phyloP scores from a whole-genome alignment of 345 rosid species.

The Eucalyptus tenuipes region DNA sequence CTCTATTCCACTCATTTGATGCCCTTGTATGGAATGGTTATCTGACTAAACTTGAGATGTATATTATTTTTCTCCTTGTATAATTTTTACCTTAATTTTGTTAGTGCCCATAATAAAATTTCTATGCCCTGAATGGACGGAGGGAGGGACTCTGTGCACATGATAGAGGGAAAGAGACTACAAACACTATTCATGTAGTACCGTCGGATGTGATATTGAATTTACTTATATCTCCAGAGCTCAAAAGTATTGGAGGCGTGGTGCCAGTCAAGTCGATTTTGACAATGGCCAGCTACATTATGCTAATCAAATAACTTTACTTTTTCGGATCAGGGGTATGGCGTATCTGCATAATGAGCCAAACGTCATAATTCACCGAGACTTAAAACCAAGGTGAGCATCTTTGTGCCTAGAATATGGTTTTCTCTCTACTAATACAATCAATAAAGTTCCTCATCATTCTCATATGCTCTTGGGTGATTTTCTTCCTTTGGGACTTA shows the following conservation, averaged over 20 bases:
- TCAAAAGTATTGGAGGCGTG: neutral
- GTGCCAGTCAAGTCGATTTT: neutral
- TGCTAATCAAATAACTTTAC: neutral
- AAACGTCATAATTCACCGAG: slow-evolving; percentile 90
- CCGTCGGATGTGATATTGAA: neutral
- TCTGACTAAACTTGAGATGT: neutral
- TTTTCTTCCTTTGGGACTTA: neutral
- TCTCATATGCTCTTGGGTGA: neutral
- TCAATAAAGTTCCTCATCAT: neutral
- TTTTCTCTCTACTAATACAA: neutral
- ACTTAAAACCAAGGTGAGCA: slow-evolving; percentile 84
- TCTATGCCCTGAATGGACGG: neutral
- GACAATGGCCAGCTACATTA: neutral
- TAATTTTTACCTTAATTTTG: neutral
- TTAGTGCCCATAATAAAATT: neutral
- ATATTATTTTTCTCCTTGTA: neutral
- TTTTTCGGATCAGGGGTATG: slow-evolving; percentile 65
- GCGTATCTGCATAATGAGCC: slow-evolving; percentile 98
- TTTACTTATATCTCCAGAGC: neutral
- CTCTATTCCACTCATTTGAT: neutral
- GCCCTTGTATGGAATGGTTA: neutral
- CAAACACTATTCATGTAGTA: neutral
- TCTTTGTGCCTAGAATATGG: neutral
- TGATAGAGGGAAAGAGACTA: neutral
- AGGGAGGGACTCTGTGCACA: neutral